Base-by-base conservation (phyloP, 495 filamentous ascomycete genomes). In the Penicillium cinerascens region DNA sequence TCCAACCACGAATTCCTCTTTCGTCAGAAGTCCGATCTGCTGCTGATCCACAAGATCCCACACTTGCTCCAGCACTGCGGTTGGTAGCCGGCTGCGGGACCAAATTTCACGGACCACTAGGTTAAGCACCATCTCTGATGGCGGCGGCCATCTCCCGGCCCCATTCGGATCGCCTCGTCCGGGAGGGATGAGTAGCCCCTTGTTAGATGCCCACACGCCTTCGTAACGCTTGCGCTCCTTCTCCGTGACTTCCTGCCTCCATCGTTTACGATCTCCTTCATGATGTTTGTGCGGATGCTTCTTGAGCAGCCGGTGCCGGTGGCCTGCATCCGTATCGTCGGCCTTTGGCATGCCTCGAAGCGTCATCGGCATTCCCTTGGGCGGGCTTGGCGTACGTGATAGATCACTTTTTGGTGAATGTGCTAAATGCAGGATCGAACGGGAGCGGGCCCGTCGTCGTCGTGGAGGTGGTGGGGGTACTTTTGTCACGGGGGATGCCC, bases 181-280 rank as follows among this genome's bases (percentile, higher is more conserved):
- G 4, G 54, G 47, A 36, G 64, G 56, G 43, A 82, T 67, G 22
- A 79, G 69, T n/a, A 92, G 49, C 0, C 91, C 92, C 51, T 82
- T 82, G 61, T 98, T 97, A 16, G 90, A 91, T 21, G 95, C 93
- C 91, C 91, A 98, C 3, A 98, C 86, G 4, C 91, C 95, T 70
- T 97, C 93, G 61, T 97, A 97, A n/a, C 92, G 78, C 59, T 88
- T 90, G 35, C 91, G 79, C 61, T 97, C 89, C 8, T 83, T 71
- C 51, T 87, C 81, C 0, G 87, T 88, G 36, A 97, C 78, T 47
- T 82, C 77, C 51, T 88, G 85, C 26, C 86, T 77, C 89, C 91
- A 97, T n/a, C 88, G 80, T 61, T 85, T 88, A 18, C 91, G 82
- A 36, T 88, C 80, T 3, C 91, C 92, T 67, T 97, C 92, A 60